Conservation (phyloP, 1,284 basidiomycete genomes). For the Ceratobasidium theobromae region DNA sequence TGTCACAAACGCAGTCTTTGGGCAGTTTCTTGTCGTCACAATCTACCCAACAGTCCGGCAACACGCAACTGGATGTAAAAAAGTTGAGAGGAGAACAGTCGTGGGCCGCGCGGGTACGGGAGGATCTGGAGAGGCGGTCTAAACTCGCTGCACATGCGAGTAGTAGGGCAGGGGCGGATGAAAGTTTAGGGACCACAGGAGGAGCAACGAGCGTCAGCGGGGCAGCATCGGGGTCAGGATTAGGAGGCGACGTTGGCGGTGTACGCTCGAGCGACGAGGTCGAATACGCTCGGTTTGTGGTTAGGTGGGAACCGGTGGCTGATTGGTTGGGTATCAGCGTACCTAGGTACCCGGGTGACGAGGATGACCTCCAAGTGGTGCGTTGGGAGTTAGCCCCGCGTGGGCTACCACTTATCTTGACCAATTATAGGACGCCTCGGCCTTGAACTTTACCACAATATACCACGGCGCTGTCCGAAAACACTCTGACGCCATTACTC, state of each 20-base stretch:
- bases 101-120: constrained; percentile 21
- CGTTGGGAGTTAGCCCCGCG: not conserved
- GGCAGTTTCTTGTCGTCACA: not conserved
- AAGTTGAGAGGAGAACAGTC: constrained; percentile 44
- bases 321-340: constrained; percentile 51
- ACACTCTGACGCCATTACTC: constrained; percentile 59
- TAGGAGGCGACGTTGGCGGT: not conserved
- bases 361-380: constrained; percentile 29
- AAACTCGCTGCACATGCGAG: constrained; percentile 43
- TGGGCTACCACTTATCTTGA: not conserved
- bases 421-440: constrained; percentile 56
- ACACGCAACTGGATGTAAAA: not conserved
- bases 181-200: constrained; percentile 36
- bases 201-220: not conserved
- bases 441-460: constrained; percentile 69
- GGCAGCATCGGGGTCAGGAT: not conserved
- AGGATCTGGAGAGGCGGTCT: constrained; percentile 6
- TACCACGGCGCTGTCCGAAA: constrained; percentile 58
- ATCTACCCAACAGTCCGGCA: no score
- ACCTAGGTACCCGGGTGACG: not conserved
- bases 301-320: constrained; percentile 66
- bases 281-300: constrained; percentile 58
- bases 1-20: not conserved
- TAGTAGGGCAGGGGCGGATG: constrained; percentile 31
- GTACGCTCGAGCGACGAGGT: constrained; percentile 64